Percentiles rank a stretch among this genome's conserved stretches.
Evolutionary conservation across 1,139 yeast species (phyloP).

Genomic region (Pichia cactophila): DNA sequence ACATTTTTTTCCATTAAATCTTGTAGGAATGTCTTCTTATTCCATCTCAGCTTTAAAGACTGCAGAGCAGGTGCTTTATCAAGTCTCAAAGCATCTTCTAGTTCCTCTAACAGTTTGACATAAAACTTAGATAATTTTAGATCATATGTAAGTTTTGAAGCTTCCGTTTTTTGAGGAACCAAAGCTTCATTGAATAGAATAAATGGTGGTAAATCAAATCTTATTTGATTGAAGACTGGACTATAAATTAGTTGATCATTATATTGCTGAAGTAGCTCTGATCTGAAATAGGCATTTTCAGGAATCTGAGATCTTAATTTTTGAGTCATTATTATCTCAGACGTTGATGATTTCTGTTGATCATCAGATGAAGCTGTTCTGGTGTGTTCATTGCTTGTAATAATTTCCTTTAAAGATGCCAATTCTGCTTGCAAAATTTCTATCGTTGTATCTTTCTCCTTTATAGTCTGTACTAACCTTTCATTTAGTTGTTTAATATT

Average conservation of each 20-base stretch:
- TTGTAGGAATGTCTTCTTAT: constrained; percentile 43
- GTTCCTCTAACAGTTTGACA: constrained; percentile 63
- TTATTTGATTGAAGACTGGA: constrained; percentile 48
- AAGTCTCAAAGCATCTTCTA: constrained; percentile 61
- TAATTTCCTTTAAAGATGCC: constrained; percentile 54
- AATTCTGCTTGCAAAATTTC: constrained; percentile 64
- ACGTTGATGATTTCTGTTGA: not conserved
- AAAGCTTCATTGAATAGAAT: constrained; percentile 21
- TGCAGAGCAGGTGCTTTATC: constrained; percentile 48
- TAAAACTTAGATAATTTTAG: constrained; percentile 51
- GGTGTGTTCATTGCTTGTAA: constrained; percentile 23
- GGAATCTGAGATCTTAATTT: constrained; percentile 1
- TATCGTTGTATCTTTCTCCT: constrained; percentile 65
- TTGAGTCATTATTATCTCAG: too few species aligned
- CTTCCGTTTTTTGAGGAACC: not conserved
- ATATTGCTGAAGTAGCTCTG: constrained; percentile 14
- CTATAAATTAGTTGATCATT: constrained; percentile 33
- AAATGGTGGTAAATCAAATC: constrained; percentile 44
- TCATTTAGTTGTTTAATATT: constrained; percentile 35
- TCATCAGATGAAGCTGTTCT: not conserved
- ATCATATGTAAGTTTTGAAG: constrained; percentile 2
- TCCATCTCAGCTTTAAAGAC: constrained; percentile 39
- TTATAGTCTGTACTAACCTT: constrained; percentile 56
- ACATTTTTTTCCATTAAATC: constrained; percentile 75
- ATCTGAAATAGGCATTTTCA: constrained; percentile 14